These are phyloP conservation scores for Clavispora phyllophila DNA, from an alignment of 805 yeast species.

Conservation along the genomic window DNA sequence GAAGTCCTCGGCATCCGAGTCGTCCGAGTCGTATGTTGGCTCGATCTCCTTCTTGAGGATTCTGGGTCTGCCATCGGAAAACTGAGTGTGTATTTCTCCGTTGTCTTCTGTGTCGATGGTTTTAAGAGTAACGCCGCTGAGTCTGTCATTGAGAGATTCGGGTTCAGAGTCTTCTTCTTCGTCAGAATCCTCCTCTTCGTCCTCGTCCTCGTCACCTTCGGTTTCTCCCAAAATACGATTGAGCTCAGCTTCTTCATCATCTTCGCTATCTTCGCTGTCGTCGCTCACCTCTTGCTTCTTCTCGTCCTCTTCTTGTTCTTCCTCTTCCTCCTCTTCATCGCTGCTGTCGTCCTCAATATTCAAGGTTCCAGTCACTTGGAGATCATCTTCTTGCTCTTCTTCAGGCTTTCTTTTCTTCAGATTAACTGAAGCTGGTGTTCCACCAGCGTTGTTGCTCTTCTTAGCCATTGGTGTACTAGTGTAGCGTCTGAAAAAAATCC, in stretches of 20 bases:
- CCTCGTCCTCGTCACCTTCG: conserved; percentile 23
- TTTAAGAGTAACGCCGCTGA: conserved; percentile 51
- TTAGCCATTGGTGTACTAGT: conserved; percentile 10
- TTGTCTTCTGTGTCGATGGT: conserved; percentile 41
- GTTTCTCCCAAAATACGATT: conserved; percentile 56
- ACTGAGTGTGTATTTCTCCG: conserved; percentile 40
- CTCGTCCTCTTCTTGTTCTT: conserved; percentile 3
- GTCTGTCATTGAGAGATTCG: conserved; percentile 48
- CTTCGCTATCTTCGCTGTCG: conserved; percentile 27
- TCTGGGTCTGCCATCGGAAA: conserved; percentile 78
- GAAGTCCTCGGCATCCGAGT: conserved; percentile 70
- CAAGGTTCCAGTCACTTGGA: conserved; percentile 11
- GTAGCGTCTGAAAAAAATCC: neutral
- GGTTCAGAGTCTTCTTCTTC: conserved; percentile 50
- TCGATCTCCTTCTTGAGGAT: conserved; percentile 82
- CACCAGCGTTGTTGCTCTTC: conserved; percentile 4
- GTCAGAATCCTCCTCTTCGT: conserved; percentile 39
- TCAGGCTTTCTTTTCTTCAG: conserved; percentile 12
- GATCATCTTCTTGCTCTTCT: conserved; percentile 10
- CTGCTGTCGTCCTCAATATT: conserved; percentile 13
- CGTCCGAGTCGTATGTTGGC: conserved; percentile 94
- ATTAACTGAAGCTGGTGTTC: conserved; percentile 1
- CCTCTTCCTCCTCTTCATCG: conserved; percentile 4
- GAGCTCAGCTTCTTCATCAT: conserved; percentile 52
- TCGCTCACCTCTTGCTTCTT: conserved; percentile 12